Evolutionary conservation across 2,329 filamentous ascomycete genomes (phyloP), one percentile per base, ranked within the genome.

Genomic region (Penicillium sp.): DNA sequence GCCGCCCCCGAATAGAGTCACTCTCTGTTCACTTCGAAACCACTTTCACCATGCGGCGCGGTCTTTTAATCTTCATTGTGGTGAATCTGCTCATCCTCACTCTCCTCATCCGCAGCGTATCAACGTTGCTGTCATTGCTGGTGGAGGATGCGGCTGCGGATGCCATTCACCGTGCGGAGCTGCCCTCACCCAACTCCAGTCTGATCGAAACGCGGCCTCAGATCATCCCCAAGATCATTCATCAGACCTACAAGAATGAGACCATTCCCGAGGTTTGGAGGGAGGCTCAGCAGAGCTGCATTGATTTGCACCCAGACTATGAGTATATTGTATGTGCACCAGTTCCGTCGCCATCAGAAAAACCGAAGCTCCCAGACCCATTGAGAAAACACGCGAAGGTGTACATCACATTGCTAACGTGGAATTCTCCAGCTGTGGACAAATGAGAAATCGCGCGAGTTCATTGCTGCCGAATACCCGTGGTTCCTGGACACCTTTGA

Each of bases 401-500:
- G 2, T 25, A 24, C 29, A 32, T 11, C 7, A 4, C 8, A 32
- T 32, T 32, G 46, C 59, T 66, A 58, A 65, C 58, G 4, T n/a
- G 18, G 18, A 18, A 11, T 11, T 8, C 8, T 48, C 52, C 58
- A 88, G 83, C 77, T 90, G 18, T 93, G 87, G 87, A 89, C 86
- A 6, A 83, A 89, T 59, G 79, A 78, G 38, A 78, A 78, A 56
- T 80, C 84, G 25, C 77, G 83, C 57, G 78, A 84, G 2, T 90
- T 91, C 60, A 88, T 91, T 56, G 77, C 78, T 33, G 73, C 75
- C 29, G 80, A 90, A 66, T 91, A 89, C 60, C 81, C 85, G 1
- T 90, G 85, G 84, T 90, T 89, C 66, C 72, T 88, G 12, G 75
- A 81, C 45, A 88, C 84, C 0, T 93, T 86, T 62, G 82, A 88